Evolutionary conservation across 768 basidiomycete species (phyloP), one percentile per base, ranked within the genome.

Genomic region (Trametes cubensis): DNA sequence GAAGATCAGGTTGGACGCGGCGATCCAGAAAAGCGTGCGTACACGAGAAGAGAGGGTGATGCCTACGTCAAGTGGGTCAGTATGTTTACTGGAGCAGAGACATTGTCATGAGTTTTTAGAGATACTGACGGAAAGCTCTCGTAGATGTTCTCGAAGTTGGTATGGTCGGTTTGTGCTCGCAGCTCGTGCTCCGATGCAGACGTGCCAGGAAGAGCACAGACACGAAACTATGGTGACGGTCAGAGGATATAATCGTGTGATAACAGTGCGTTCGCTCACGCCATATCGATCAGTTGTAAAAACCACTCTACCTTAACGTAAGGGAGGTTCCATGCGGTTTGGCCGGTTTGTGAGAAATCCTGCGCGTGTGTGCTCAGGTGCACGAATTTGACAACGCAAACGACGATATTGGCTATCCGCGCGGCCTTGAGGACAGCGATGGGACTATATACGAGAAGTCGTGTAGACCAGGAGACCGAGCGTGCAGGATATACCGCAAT

Each of bases 1-100:
- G 63, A 79, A 73, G 41, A 79, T 69, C 64, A 78, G 79, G 61
- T 77, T 78, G 1, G 74, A 70, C 13, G 71, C 51, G 0, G 77
- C 73, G 58, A 79, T 75, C 45, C 71, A 69, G 66, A 79, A 78
- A 14, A 79, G 64, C 20, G 66, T 70, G n/a, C 68, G 71, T 20
- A 78, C 28, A 18, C 71, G 71, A 3, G 66, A 55, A 6, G 49
- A 44, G 10, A 55, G 20, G 6, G 54, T 30, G 4, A 30, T 8
- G 28, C 28, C 28, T 30, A 8, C 28, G 28, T 8, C 28, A 30
- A 8, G 28, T 8, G 28, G 28, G 28, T 30, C 28, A 4, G 8
- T 8, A 8, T 4, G 8, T 30, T 8, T 10, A 6, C n/a, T 30
- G 28, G 28, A 30, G 4, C 4, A 8, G 8, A 8, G 28, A 8